phyloP scores from a whole-genome alignment of 345 rosid genomes.

The sweet orange (Citrus sinensis) region DVS_A1.0 CM039164.1:17812501-17813000 shows the following conservation, averaged over 20 bases:
- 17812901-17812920: neutral
- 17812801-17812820: neutral
- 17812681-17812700: neutral
- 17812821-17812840: neutral
- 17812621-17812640: neutral
- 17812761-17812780: neutral
- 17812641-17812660: neutral
- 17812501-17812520: slow-evolving; percentile 33
- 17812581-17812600: neutral
- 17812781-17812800: neutral
- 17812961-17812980: too few relatives aligned
- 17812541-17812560: slow-evolving; percentile 3
- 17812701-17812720: too few relatives aligned
- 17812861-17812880: neutral
- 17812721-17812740: neutral
- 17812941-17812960: too few relatives aligned
- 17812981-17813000: too few relatives aligned
- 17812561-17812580: neutral
- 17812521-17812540: slow-evolving; percentile 18
- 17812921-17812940: too few relatives aligned
- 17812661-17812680: too few relatives aligned
- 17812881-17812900: neutral
- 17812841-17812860: neutral
- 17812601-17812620: too few relatives aligned
- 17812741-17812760: too few relatives aligned